These are phyloP conservation scores for Favolaschia claudopus DNA, from an alignment of 768 basidiomycete species.

Conservation along the genomic window DNA sequence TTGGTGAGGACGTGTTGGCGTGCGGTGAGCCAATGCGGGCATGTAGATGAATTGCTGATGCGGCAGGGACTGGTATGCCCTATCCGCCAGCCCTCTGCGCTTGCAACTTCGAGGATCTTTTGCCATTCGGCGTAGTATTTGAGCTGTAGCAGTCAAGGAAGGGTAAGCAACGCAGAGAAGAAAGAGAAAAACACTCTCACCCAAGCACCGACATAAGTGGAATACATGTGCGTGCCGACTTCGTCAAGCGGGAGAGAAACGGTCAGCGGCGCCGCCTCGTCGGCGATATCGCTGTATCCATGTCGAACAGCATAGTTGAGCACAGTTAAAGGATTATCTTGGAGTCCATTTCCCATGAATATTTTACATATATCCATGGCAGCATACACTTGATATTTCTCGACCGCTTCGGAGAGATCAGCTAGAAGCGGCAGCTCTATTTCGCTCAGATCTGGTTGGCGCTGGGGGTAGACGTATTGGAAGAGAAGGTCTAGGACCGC, in stretches of 20 bases:
- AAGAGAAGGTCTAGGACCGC: constrained; percentile 27
- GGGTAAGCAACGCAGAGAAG: neutral
- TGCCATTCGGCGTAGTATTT: constrained; percentile 27
- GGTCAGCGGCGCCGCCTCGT: constrained; percentile 27
- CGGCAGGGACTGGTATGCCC: constrained; percentile 22
- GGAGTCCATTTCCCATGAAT: constrained; percentile 27
- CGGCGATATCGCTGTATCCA: constrained; percentile 28
- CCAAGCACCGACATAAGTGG: constrained; percentile 26
- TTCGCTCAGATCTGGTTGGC: constrained; percentile 27
- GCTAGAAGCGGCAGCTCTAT: constrained; percentile 23
- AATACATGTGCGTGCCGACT: constrained; percentile 23
- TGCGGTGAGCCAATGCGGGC: constrained; percentile 27
- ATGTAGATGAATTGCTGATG: constrained; percentile 21
- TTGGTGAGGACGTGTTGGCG: constrained; percentile 23
- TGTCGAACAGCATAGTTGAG: constrained; percentile 30
- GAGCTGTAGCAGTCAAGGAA: neutral
- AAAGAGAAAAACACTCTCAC: neutral
- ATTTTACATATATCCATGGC: constrained; percentile 28
- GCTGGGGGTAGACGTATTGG: constrained; percentile 29
- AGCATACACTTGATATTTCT: constrained; percentile 32
- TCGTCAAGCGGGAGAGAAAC: constrained; percentile 24
- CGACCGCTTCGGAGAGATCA: constrained; percentile 29
- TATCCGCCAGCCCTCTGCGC: constrained; percentile 26
- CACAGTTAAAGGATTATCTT: constrained; percentile 27
- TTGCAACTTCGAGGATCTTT: constrained; percentile 22